Base-by-base conservation (phyloP, 2,329 filamentous ascomycete genomes). In the Aspergillus sp. region DNA sequence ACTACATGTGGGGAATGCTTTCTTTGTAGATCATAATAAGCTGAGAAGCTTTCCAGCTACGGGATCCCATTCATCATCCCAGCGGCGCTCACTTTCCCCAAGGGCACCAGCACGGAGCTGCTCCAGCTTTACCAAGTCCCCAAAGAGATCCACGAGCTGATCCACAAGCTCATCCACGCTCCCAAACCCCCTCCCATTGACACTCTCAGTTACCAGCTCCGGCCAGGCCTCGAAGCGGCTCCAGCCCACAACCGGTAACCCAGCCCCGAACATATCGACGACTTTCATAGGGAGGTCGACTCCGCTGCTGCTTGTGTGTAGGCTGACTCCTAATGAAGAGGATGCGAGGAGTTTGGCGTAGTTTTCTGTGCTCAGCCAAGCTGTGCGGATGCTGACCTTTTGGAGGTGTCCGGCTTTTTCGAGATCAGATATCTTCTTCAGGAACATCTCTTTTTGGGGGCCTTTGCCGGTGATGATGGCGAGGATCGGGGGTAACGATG, bases 201-300 rank as follows among this genome's bases (percentile, higher is more conserved):
- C 75, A 0, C 87, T 86, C 60, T 97, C 90, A 45, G 80, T 85
- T 22, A 98, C 87, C n/a, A 98, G 74, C 71, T 98, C 93, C 2
- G 81, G 75, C 77, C 95, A 95, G 53, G 90, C 91, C 63, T 90
- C 84, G 62, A 95, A 98, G 2, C 80, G 79, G 22, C 81, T 81
- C 77, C 93, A 97, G 3, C 90, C 91, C 0, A 85, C 84, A 0
- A 98, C 93, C 0, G 93, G 93, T 23, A 98, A 73, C 0, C 91
- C 93, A 0, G 90, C 86, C 2, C 93, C 93, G 65, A 98, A 97
- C 90, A 98, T 96, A 65, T 98, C 93, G 12, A 98, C 90, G 1
- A 98, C 90, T 71, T 98, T 98, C 93, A 98, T 98, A 0, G 93
- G 93, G 17, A 98, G 74, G 68, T 98, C 93, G 0, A 98, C 90